Evolutionary conservation across 305 asterid species (phyloP), one percentile per base, ranked within the genome.

Genomic region (Salvia sclarea): DNA sequence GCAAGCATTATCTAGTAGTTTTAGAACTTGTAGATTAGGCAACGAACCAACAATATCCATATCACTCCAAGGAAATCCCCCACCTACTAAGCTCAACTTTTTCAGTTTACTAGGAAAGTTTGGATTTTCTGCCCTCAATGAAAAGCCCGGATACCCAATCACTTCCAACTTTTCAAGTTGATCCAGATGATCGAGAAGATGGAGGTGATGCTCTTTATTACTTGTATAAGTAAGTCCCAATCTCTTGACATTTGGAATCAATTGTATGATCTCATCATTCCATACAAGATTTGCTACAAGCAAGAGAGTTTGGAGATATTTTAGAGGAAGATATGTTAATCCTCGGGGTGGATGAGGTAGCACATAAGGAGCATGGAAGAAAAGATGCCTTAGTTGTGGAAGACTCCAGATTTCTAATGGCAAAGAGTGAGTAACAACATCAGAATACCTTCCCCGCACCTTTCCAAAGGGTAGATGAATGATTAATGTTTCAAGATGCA

Each of bases 341-440:
- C 61, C 61, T 13, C 6, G 2, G 0, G 1, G 6, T 0, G 21
- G 40, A 54, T 25, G 13, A 33, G 22, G 48, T 10, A 64, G 18
- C 21, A 2, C 31, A 13, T 3, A 35, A 13, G 3, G 28, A 22
- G 12, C 40, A 8, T 1, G 2, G 25, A 21, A 8, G 12, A 52
- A 0, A 52, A 66, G 53, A 66, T 66, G 71, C 30, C 71, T 66
- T 9, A 66, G 13, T 4, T 38, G 30, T 0, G 24, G 61, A 50
- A 66, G 2, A 50, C 50, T 50, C 71, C 71, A 66, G 21, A 62
- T 62, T 8, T 62, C 68, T 11, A 8, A 12, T 1, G 68, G 68
- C 68, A 62, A 62, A 41, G 18, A 24, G n/a, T 0, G 30, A 20
- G 4, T 5, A 3, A 48, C n/a, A 20, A 6, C 14, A 49, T 2